phyloP scores from a whole-genome alignment of 148 eudicot species.

The Talinum fruticosum region DNA sequence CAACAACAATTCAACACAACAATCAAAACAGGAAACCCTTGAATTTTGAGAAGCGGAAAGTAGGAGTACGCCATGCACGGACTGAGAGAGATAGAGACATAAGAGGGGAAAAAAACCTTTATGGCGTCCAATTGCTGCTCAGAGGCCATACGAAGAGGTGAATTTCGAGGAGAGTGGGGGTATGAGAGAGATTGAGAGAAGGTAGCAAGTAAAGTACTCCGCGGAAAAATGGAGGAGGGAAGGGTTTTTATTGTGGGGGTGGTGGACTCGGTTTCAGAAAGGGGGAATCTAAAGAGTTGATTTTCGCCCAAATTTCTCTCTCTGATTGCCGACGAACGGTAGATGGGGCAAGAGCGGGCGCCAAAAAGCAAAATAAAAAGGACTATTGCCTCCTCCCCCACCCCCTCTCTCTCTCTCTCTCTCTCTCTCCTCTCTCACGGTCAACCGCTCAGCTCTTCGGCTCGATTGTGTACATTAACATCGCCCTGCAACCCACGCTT shows the following conservation, averaged over 20 bases:
- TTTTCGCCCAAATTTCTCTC: not conserved
- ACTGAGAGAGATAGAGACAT: not conserved
- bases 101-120: constrained; percentile 37
- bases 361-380: constrained; percentile 1
- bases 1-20: not conserved
- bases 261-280: not conserved
- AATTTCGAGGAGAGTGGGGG: not conserved
- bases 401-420: not conserved
- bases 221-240: not conserved
- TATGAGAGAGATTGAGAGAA: not conserved
- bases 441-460: not conserved
- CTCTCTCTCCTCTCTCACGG: not conserved
- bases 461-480: not conserved
- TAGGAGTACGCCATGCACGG: constrained; percentile 8
- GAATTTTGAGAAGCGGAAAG: not conserved
- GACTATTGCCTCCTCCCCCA: not conserved
- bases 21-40: not conserved
- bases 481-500: too few relatives aligned
- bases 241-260: not conserved
- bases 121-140: constrained; percentile 52
- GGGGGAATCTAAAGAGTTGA: constrained; percentile 4
- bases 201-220: not conserved
- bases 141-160: constrained; percentile 44
- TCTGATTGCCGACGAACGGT: not conserved
- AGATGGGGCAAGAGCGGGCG: not conserved